These are phyloP conservation scores for Paspalum notatum DNA, from an alignment of 176 grass and related monocot species.

Conservation along the genomic window DNA sequence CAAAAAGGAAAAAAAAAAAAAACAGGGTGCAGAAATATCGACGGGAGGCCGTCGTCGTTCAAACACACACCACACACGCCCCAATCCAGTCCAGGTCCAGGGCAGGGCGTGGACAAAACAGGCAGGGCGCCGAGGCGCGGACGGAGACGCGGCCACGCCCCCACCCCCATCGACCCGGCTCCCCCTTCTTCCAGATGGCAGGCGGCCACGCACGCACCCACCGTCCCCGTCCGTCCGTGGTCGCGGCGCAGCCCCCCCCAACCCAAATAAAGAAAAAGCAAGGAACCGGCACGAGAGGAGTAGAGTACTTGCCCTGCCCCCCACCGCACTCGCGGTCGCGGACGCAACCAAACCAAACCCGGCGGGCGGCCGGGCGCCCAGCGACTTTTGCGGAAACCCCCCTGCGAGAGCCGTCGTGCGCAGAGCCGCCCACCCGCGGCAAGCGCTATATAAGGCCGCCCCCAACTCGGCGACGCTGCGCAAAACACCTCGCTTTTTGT, in stretches of 20 bases:
- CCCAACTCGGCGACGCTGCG: slow-evolving; percentile 40
- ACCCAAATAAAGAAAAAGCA: slow-evolving; percentile 33
- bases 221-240: background rate
- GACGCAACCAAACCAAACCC: slow-evolving; percentile 16
- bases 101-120: slow-evolving; percentile 22
- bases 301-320: background rate
- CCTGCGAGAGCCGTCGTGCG: background rate
- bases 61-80: slow-evolving; percentile 27
- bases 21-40: background rate
- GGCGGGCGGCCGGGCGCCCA: background rate
- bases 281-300: background rate
- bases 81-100: background rate
- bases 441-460: slow-evolving; percentile 49
- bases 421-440: background rate
- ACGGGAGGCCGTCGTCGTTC: slow-evolving; percentile 7
- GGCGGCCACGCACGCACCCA: background rate
- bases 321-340: background rate
- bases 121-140: slow-evolving; percentile 26
- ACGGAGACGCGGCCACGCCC: background rate
- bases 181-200: slow-evolving; percentile 24
- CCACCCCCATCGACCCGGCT: background rate
- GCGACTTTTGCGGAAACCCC: slow-evolving; percentile 11
- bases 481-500: slow-evolving; percentile 42
- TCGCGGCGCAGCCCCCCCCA: background rate
- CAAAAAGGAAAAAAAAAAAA: background rate